These are phyloP conservation scores for Plicaturopsis crispa DNA, from an alignment of 768 basidiomycete genomes.

Conservation along the genomic window DNA sequence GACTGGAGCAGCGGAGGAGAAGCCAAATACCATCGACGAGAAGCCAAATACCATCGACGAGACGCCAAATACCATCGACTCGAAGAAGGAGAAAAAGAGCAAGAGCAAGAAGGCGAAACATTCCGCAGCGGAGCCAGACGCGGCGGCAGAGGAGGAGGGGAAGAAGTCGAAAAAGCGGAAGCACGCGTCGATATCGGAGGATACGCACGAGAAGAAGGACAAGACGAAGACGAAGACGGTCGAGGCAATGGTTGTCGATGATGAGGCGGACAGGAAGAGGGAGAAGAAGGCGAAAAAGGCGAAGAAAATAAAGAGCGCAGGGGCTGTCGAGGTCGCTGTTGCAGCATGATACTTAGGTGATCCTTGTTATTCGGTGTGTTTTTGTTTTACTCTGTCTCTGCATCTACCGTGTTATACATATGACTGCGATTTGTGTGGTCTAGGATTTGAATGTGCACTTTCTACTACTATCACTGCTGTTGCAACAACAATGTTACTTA, in stretches of 20 bases:
- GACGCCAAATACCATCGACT: conserved; percentile 4
- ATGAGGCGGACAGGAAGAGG: conserved; percentile 13
- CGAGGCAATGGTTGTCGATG: too few species aligned
- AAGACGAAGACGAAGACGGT: conserved; percentile 11
- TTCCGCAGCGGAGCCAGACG: conserved; percentile 6
- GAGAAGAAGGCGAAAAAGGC: conserved; percentile 7
- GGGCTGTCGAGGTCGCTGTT: conserved; percentile 2
- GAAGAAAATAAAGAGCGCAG: conserved; percentile 19
- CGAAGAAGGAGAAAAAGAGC: conserved; percentile 25
- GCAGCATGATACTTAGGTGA: conserved; percentile 4
- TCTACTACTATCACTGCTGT: too few species aligned
- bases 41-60: conserved; percentile 3
- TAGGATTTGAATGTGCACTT: too few species aligned
- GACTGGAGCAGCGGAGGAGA: conserved; percentile 10
- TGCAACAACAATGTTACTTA: too few species aligned
- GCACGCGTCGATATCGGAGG: conserved; percentile 11
- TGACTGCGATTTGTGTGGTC: too few species aligned
- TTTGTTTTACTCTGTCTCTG: conserved; percentile 4
- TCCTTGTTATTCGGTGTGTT: conserved; percentile 15
- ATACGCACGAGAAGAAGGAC: conserved; percentile 14
- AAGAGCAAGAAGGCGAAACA: conserved; percentile 16
- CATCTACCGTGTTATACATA: background rate
- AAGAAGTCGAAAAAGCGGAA: conserved; percentile 25
- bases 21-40: conserved; percentile 4
- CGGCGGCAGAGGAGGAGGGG: conserved; percentile 5